Evolutionary conservation across 169 alveolate genomes (phyloP).

Genomic region (Theileria sp.): DNA sequence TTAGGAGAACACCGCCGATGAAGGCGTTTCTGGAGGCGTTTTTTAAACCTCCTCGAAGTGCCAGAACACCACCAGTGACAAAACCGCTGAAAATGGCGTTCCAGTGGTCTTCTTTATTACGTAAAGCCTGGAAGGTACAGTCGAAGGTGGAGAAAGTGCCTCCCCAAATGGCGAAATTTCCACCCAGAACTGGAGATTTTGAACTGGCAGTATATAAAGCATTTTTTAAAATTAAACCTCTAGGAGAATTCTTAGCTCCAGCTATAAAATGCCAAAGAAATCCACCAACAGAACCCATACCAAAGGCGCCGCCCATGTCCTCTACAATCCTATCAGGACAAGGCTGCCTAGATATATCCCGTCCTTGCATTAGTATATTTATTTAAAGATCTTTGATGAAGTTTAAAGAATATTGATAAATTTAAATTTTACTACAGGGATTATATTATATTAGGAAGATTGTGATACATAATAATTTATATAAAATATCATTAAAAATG

Average conservation of each 20-base stretch:
- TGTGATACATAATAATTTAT: neutral
- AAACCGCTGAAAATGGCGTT: conserved; percentile 92
- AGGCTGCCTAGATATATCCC: conserved; percentile 89
- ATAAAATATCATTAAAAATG: neutral
- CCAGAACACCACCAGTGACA: conserved; percentile 92
- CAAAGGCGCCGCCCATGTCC: conserved; percentile 95
- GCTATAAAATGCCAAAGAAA: conserved; percentile 89
- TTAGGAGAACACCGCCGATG: conserved; percentile 86
- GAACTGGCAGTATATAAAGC: conserved; percentile 90
- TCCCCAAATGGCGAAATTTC: conserved; percentile 96
- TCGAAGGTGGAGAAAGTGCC: conserved; percentile 92
- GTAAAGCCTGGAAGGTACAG: conserved; percentile 86
- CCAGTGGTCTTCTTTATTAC: conserved; percentile 93
- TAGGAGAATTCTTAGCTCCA: conserved; percentile 90
- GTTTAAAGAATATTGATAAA: neutral
- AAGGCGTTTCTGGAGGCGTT: conserved; percentile 86
- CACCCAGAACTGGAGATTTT: conserved; percentile 93
- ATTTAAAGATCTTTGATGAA: neutral
- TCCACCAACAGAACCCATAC: conserved; percentile 95
- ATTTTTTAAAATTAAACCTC: conserved; percentile 83
- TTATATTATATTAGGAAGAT: neutral
- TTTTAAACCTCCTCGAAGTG: conserved; percentile 85
- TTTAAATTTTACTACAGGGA: neutral
- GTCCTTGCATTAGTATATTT: conserved; percentile 65
- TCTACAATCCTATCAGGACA: conserved; percentile 95